Percentiles rank a stretch among this genome's conserved stretches.
These are phyloP conservation scores for Teratosphaeria destructans DNA, from an alignment of 2,329 filamentous ascomycete species.

Conservation along the genomic window DNA sequence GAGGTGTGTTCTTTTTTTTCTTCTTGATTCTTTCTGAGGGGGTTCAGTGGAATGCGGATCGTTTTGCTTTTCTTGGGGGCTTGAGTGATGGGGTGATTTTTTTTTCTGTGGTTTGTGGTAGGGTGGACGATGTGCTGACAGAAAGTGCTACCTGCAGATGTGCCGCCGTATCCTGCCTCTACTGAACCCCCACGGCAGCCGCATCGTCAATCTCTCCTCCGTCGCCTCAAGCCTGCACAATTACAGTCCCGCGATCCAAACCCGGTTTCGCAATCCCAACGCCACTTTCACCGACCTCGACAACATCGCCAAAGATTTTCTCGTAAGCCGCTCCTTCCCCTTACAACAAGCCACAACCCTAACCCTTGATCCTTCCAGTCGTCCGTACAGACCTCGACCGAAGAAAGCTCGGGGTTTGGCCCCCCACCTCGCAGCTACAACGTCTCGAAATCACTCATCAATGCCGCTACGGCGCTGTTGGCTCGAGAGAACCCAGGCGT, in stretches of 20 bases:
- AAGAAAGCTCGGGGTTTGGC: conserved; percentile 20
- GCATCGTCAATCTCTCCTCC: conserved; percentile 29
- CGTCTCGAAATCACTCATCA: conserved; percentile 27
- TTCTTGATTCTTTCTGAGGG: not conserved
- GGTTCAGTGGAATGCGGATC: too few relatives aligned
- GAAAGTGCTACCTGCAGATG: conserved; percentile 11
- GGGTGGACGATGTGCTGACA: not conserved
- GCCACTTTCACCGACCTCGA: conserved; percentile 18
- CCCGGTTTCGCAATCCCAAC: conserved; percentile 16
- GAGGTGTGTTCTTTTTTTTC: conserved; percentile 13
- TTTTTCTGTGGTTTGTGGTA: not conserved
- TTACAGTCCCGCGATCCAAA: conserved; percentile 18
- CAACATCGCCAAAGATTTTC: conserved; percentile 21
- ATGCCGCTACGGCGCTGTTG: conserved; percentile 24
- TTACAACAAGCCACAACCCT: not conserved
- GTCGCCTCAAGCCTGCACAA: conserved; percentile 21
- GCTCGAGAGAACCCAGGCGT: conserved; percentile 19
- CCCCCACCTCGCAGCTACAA: conserved; percentile 20
- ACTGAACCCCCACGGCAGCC: conserved; percentile 12
- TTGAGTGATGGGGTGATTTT: too few relatives aligned
- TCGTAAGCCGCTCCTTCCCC: conserved; percentile 6
- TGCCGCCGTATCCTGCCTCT: conserved; percentile 24
- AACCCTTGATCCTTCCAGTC: conserved; percentile 2
- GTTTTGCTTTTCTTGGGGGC: not conserved
- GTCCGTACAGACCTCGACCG: conserved; percentile 12